Evolutionary conservation across 768 basidiomycete genomes (phyloP), one percentile per base, ranked within the genome.

Genomic region (Leucocoprinus sp.): DNA sequence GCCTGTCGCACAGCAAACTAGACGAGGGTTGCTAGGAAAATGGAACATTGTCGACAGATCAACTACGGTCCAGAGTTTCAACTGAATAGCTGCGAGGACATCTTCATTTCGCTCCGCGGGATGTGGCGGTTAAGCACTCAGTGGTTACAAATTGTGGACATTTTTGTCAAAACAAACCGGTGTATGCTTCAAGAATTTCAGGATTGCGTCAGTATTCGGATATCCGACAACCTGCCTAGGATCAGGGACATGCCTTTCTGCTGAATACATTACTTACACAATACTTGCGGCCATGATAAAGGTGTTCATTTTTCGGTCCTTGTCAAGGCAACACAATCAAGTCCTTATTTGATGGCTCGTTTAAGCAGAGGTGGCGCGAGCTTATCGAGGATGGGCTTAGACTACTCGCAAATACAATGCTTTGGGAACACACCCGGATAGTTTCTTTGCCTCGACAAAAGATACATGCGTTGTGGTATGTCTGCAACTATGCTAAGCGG

Each of bases 271-370:
- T n/a, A n/a, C n/a, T n/a, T n/a, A n/a, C n/a, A n/a, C n/a, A n/a
- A n/a, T n/a, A n/a, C n/a, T n/a, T n/a, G n/a, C n/a, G n/a, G n/a
- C n/a, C n/a, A n/a, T n/a, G n/a, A n/a, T n/a, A n/a, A n/a, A n/a
- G n/a, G n/a, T n/a, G n/a, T n/a, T n/a, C n/a, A n/a, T n/a, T n/a
- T n/a, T n/a, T n/a, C n/a, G n/a, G n/a, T n/a, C n/a, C n/a, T n/a
- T n/a, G n/a, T n/a, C 45, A 47, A 33, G 40, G 45, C 40, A 47
- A 47, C 45, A 48, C 46, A 48, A 40, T 39, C 40, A 48, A 40
- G 39, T 41, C 23, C 33, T 48, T 11, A 23, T 33, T 47, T 31
- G 31, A 35, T 24, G 39, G 39, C 21, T 17, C 39, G 46, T 39
- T 29, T 42, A 48, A 21, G 1, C 22, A 23, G 46, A 41, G 46